These are phyloP conservation scores for Aspergillus calidoustus DNA, from an alignment of 2,329 filamentous ascomycete genomes.

Conservation along the genomic window DNA sequence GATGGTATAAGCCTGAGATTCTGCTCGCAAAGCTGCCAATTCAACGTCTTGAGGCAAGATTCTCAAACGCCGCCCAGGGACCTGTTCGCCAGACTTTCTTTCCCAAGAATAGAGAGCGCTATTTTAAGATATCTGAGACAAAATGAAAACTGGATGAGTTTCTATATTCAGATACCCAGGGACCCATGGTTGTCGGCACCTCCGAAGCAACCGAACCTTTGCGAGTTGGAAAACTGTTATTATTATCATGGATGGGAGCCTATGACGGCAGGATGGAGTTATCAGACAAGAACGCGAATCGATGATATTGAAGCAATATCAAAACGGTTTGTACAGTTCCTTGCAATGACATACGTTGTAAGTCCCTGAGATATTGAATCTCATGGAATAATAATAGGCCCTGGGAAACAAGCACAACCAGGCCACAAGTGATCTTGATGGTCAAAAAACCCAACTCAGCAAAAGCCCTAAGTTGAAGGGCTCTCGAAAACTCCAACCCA, in stretches of 20 bases:
- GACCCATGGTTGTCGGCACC: background rate
- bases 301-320: background rate
- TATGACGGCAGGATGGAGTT: background rate
- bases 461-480: slow-evolving; percentile 12
- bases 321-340: background rate
- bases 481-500: slow-evolving; percentile 55
- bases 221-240: background rate
- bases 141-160: background rate
- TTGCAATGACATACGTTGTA: background rate
- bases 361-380: background rate
- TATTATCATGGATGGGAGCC: background rate
- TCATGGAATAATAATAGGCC: slow-evolving; percentile 8
- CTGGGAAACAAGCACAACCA: background rate
- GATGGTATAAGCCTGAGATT: no score
- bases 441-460: background rate
- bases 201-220: background rate
- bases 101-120: background rate
- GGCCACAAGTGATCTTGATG: background rate
- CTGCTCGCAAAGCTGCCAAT: background rate
- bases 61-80: background rate
- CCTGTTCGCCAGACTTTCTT: background rate
- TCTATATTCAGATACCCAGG: background rate
- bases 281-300: background rate
- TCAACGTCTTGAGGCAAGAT: background rate
- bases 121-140: background rate